These are phyloP conservation scores for barrel medic (Medicago truncatula) DNA, from an alignment of 306 rosid genomes.

Conservation along the genomic window MtrunA17r5.0-ANR NC_053046.1:13741501-13742000, in stretches of 20 bases:
- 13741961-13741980: neutral
- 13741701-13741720: neutral
- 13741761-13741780: neutral
- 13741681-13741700: constrained; percentile 2
- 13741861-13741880: too few species aligned
- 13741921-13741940: neutral
- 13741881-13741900: neutral
- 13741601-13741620: neutral
- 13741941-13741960: neutral
- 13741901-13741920: neutral
- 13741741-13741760: neutral
- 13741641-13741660: constrained; percentile 1
- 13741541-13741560: neutral
- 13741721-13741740: neutral
- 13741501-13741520: neutral
- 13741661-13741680: neutral
- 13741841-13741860: neutral
- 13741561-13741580: constrained; percentile 6
- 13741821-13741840: neutral
- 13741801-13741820: neutral
- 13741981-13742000: constrained; percentile 1
- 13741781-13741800: neutral
- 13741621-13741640: neutral
- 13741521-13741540: neutral
- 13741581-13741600: neutral